Base-by-base conservation (phyloP, 228 moss, liverwort and hornwort species). In the Sphagnum fallax region DNA sequence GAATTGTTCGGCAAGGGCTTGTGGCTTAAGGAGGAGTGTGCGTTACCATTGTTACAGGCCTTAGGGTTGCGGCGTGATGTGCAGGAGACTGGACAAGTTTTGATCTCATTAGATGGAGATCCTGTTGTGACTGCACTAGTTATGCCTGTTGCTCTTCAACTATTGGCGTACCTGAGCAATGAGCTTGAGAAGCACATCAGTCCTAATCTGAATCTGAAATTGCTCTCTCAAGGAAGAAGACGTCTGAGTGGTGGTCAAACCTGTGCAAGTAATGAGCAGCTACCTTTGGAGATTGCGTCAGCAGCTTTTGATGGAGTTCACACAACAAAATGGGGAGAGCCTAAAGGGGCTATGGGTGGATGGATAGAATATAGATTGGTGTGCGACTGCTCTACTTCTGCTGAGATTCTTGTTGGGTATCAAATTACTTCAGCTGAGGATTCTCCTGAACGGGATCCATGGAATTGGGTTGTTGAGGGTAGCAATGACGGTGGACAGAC, bases 271-370 rank as follows among this genome's bases (percentile, higher is more conserved):
- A 72, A 80, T 47, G 84, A 92, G 72, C 16, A 76, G 48, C 65
- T 62, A 15, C 84, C 84, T 16, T 75, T 58, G 60, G 81, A 82
- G 52, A 67, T 90, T 70, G 81, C 88, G 15, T 88, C 77, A 48
- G 71, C 77, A 32, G 85, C 85, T 5, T 93, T 90, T 77, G 88
- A 89, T 76, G 87, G 88, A 75, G 70, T 90, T 65, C 62, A 48
- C 47, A 66, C 77, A 48, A 83, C 75, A 50, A 93, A 90, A 72
- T 90, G 87, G 84, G 78, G 84, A 70, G 84, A 93, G 66, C 72
- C 75, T 4, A 71, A 81, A 7, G 77, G 79, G 70, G 74, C 80
- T 47, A 65, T 53, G 67, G 82, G 81, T 74, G 84, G 71, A 48
- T 90, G 86, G 88, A 79, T 88, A 53, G 84, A 88, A 52, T 88